Evolutionary conservation across 805 yeast species (phyloP).

Genomic region (Debaryomyces hansenii): DNA sequence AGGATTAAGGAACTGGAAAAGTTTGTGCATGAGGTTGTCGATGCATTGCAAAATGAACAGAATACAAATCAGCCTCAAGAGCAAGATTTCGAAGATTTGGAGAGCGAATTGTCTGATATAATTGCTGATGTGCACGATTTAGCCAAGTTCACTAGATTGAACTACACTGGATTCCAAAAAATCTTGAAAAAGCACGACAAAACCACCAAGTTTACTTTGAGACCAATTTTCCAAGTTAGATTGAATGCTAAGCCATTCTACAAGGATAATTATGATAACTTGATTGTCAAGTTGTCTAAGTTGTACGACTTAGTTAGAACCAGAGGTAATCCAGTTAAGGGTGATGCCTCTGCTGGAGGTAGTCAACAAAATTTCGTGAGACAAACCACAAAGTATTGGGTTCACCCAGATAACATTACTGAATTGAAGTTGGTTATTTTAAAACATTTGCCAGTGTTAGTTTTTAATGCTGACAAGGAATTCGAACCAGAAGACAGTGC

Average conservation of each 20-base stretch:
- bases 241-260: constrained; percentile 92
- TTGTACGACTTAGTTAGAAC: constrained; percentile 92
- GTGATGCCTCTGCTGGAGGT: constrained; percentile 98
- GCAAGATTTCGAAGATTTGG: constrained; percentile 44
- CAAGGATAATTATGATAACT: constrained; percentile 88
- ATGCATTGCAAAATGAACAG: constrained; percentile 37
- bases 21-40: constrained; percentile 66
- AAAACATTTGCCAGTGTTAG: constrained; percentile 95
- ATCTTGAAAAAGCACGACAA: constrained; percentile 97
- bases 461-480: constrained; percentile 94
- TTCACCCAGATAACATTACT: constrained; percentile 96
- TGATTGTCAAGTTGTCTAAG: constrained; percentile 86
- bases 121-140: constrained; percentile 97
- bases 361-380: constrained; percentile 96
- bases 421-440: constrained; percentile 89
- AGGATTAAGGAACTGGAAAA: constrained; percentile 81
- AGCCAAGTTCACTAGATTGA: constrained; percentile 88
- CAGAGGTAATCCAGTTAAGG: constrained; percentile 90
- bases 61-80: constrained; percentile 34
- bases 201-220: constrained; percentile 66
- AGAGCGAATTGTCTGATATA: constrained; percentile 58
- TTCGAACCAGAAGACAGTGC: constrained; percentile 94
- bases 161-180: constrained; percentile 96
- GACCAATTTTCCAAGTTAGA: constrained; percentile 91
- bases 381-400: constrained; percentile 99